Conservation (phyloP, 352 stramenopile species). For the Pythium aquatile region DNA sequence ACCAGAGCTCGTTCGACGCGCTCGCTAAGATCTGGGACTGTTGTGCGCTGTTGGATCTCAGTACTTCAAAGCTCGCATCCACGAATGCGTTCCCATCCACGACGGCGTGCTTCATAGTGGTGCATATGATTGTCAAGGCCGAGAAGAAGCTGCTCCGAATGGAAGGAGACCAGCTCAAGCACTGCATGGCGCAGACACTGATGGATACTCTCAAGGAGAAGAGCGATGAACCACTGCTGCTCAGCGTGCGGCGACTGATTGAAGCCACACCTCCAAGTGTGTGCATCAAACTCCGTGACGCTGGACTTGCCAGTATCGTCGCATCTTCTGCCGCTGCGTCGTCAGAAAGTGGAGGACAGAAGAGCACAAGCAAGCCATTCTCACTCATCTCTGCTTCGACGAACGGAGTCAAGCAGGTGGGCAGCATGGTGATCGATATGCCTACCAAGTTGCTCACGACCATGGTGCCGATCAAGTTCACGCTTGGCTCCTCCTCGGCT, state of each 20-base stretch:
- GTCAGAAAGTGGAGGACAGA: slow-evolving; percentile 4
- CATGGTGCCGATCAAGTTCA: slow-evolving; percentile 33
- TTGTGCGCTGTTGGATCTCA: slow-evolving; percentile 43
- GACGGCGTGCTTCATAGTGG: slow-evolving; percentile 53
- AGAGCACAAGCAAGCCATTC: slow-evolving; percentile 32
- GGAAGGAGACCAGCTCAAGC: slow-evolving; percentile 63
- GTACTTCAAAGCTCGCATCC: background rate
- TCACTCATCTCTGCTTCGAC: slow-evolving; percentile 65
- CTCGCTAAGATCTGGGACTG: slow-evolving; percentile 74
- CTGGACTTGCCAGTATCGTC: slow-evolving; percentile 15
- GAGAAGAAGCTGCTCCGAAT: slow-evolving; percentile 73
- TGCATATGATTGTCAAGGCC: slow-evolving; percentile 37
- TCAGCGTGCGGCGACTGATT: slow-evolving; percentile 50
- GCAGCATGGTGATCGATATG: slow-evolving; percentile 68
- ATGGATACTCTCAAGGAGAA: slow-evolving; percentile 45
- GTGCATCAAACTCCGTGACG: slow-evolving; percentile 48
- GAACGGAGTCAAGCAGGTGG: slow-evolving; percentile 41
- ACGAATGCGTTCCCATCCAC: slow-evolving; percentile 31
- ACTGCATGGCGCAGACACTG: slow-evolving; percentile 66
- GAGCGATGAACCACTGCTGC: slow-evolving; percentile 31
- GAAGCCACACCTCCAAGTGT: slow-evolving; percentile 64
- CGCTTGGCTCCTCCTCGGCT: slow-evolving; percentile 6
- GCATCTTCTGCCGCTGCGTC: background rate
- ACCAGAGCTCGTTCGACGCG: slow-evolving; percentile 47
- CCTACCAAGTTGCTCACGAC: slow-evolving; percentile 58